phyloP scores from a whole-genome alignment of 306 rosid genomes.

The Begonia fuchsioides region DNA sequence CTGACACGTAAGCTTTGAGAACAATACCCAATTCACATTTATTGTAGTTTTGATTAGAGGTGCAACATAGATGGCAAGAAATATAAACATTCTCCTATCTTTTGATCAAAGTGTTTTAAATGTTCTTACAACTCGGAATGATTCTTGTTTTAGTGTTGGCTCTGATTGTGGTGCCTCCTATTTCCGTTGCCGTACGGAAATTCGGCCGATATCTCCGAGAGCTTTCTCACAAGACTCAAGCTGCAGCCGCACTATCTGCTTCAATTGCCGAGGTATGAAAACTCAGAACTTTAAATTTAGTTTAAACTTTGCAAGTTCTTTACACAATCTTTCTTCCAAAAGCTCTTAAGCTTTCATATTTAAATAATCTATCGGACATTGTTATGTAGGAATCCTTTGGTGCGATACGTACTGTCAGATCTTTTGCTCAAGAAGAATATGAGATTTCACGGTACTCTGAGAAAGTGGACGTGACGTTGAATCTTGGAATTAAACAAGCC shows the following conservation, averaged over 20 bases:
- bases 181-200: constrained; percentile 61
- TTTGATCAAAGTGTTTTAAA: too few relatives aligned
- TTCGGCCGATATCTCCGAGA: constrained; percentile 76
- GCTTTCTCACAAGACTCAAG: constrained; percentile 73
- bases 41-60: too few relatives aligned
- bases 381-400: constrained; percentile 66
- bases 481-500: constrained; percentile 67
- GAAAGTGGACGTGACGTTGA: constrained; percentile 59
- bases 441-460: constrained; percentile 55
- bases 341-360: neutral
- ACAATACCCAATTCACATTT: neutral
- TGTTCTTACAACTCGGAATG: neutral
- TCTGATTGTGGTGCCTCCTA: constrained; percentile 56
- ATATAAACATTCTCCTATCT: too few relatives aligned
- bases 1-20: constrained; percentile 46
- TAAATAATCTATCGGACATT: neutral
- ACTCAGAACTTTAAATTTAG: neutral
- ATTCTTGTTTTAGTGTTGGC: constrained; percentile 38
- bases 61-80: too few relatives aligned
- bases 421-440: constrained; percentile 64
- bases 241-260: constrained; percentile 73
- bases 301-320: neutral
- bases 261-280: constrained; percentile 63
- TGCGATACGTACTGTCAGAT: constrained; percentile 67
- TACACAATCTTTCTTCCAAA: too few relatives aligned